Conservation (phyloP, 2,329 filamentous ascomycete genomes). For the Arthrobotrys iridis region DNA sequence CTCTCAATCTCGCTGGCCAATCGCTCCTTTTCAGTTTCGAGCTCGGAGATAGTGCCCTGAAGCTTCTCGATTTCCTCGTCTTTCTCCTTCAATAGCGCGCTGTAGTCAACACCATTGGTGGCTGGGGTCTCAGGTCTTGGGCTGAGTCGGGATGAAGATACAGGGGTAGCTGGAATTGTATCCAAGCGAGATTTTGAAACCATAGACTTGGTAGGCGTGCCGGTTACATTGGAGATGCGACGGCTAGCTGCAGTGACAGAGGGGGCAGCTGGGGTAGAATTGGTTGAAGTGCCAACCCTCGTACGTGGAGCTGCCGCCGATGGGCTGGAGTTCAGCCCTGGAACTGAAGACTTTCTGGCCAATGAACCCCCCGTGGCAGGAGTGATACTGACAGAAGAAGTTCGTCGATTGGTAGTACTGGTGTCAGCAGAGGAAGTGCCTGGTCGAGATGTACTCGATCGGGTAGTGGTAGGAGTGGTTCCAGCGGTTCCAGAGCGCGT, state of each 20-base stretch:
- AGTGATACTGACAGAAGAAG: constrained; percentile 21
- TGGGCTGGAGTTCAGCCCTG: constrained; percentile 44
- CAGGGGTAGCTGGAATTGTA: constrained; percentile 45
- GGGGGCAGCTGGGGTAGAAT: background rate
- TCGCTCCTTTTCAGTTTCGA: constrained; percentile 36
- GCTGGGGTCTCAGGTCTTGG: constrained; percentile 16
- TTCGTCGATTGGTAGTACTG: constrained; percentile 8
- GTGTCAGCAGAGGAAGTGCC: constrained; percentile 32
- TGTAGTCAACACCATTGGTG: constrained; percentile 37
- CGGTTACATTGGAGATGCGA: constrained; percentile 30
- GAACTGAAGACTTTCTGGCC: constrained; percentile 37
- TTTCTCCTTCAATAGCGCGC: constrained; percentile 41
- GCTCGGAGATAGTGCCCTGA: constrained; percentile 39
- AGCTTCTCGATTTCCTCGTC: constrained; percentile 50
- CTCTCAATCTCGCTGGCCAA: constrained; percentile 37
- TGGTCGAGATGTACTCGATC: constrained; percentile 19
- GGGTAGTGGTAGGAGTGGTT: constrained; percentile 16
- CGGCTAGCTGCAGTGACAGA: constrained; percentile 24
- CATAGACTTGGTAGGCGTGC: constrained; percentile 34
- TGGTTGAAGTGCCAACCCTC: constrained; percentile 8
- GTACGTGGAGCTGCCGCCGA: constrained; percentile 17
- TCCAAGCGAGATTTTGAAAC: constrained; percentile 37
- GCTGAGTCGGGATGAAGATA: constrained; percentile 6
- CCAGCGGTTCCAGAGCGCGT: constrained; percentile 4
- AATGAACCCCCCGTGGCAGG: constrained; percentile 17